Evolutionary conservation across 2,329 filamentous ascomycete genomes (phyloP).

Genomic region (Ophioceras dolichostomum): DNA sequence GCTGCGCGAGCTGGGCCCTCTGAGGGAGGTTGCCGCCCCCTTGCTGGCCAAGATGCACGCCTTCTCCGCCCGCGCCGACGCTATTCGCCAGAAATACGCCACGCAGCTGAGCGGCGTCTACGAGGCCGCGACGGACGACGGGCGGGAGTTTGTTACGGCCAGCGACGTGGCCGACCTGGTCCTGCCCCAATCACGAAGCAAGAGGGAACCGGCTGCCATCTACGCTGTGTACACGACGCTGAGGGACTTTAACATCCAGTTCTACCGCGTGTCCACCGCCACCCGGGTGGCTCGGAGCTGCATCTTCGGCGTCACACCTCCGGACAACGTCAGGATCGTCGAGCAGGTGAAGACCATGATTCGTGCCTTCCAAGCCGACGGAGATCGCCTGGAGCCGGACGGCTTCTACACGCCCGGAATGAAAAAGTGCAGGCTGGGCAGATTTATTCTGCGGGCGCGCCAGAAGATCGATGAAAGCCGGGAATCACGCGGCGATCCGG

Average conservation of each 20-base stretch:
- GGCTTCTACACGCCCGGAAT: slow-evolving; percentile 7
- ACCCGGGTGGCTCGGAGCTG: slow-evolving; percentile 28
- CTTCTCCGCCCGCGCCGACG: slow-evolving; percentile 29
- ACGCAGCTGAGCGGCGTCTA: slow-evolving; percentile 33
- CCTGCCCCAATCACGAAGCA: too few relatives aligned
- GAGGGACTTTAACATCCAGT: slow-evolving; percentile 45
- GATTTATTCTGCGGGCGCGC: slow-evolving; percentile 38
- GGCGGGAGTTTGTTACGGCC: neutral
- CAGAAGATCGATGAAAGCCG: slow-evolving; percentile 39
- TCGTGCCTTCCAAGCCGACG: slow-evolving; percentile 36
- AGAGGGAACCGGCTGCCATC: slow-evolving; percentile 39
- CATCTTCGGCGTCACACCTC: slow-evolving; percentile 49
- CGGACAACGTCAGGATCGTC: slow-evolving; percentile 39
- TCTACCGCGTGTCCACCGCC: slow-evolving; percentile 38
- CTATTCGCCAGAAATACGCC: slow-evolving; percentile 34
- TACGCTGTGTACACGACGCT: slow-evolving; percentile 62
- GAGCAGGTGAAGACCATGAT: slow-evolving; percentile 36
- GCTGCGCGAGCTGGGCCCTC: slow-evolving; percentile 28
- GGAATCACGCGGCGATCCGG: slow-evolving; percentile 20
- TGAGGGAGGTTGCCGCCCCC: slow-evolving; percentile 25
- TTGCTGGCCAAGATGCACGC: slow-evolving; percentile 34
- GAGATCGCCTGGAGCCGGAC: slow-evolving; percentile 9
- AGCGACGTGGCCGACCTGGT: slow-evolving; percentile 1
- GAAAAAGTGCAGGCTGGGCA: slow-evolving; percentile 16
- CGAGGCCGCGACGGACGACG: slow-evolving; percentile 19